These are phyloP conservation scores for Xerocomellus intermedius DNA, from an alignment of 768 basidiomycete genomes.

Conservation along the genomic window DNA sequence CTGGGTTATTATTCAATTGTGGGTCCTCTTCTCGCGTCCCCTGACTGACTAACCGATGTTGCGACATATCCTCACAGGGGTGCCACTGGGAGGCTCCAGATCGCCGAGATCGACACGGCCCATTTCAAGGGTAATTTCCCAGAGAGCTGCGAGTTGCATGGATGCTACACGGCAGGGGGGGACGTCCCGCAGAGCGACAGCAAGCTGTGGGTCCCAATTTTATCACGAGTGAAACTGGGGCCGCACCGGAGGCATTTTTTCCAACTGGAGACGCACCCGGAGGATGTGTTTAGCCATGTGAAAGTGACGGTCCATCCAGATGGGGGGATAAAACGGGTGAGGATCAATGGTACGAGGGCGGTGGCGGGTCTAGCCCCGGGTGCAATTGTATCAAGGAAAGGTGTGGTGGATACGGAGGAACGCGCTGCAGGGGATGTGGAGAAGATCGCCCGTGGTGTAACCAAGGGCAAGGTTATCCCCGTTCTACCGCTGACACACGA, in stretches of 20 bases:
- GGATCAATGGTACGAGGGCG: slow-evolving; percentile 67
- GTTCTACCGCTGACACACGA: slow-evolving; percentile 76
- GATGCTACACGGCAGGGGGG: slow-evolving; percentile 32
- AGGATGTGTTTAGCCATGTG: slow-evolving; percentile 72
- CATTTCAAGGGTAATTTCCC: slow-evolving; percentile 98
- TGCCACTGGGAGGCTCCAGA: slow-evolving; percentile 66
- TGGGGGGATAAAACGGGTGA: slow-evolving; percentile 92
- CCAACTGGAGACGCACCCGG: slow-evolving; percentile 67
- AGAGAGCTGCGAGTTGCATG: slow-evolving; percentile 80
- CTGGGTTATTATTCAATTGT: slow-evolving; percentile 91
- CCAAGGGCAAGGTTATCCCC: slow-evolving; percentile 38
- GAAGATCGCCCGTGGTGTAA: slow-evolving; percentile 7
- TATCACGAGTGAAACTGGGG: slow-evolving; percentile 77
- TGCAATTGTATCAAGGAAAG: slow-evolving; percentile 7
- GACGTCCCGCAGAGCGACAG: slow-evolving; percentile 40
- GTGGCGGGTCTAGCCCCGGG: slow-evolving; percentile 12
- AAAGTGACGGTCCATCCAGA: slow-evolving; percentile 90
- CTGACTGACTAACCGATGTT: not conserved
- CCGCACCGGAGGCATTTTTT: slow-evolving; percentile 90
- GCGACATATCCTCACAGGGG: slow-evolving; percentile 47
- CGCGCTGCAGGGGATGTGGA: not conserved
- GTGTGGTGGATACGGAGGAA: slow-evolving; percentile 1
- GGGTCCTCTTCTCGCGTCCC: slow-evolving; percentile 18
- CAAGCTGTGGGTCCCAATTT: slow-evolving; percentile 65
- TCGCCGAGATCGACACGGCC: slow-evolving; percentile 87